Base-by-base conservation (phyloP, 2,329 filamentous ascomycete species). In the Gnomoniopsis sp. region DNA sequence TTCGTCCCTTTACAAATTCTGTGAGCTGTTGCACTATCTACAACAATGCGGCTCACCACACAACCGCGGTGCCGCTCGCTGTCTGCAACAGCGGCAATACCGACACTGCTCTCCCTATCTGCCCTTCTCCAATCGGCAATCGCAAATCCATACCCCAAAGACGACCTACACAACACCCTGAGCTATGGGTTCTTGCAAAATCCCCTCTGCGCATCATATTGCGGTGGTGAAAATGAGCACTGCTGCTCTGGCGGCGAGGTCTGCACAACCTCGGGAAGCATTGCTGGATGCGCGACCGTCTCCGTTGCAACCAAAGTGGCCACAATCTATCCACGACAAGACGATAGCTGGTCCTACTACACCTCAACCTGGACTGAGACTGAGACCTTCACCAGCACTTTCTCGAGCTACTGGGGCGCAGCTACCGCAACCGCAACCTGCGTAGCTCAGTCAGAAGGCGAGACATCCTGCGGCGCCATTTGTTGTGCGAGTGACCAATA, bases 401-500 rank as follows among this genome's bases (percentile, higher is more conserved):
- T 78, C 68, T 83, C 76, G 70, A 82, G 82, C 11, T 75, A 73
- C 58, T 75, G 77, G 66, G 74, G 74, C 76, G 19, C 8, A 19
- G 44, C 10, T 2, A 75, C 77, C 0, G 78, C 78, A 6, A 71
- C 74, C 21, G 75, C 71, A 43, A 69, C 76, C 63, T 88, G 85
- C 68, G 70, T 78, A 1, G 82, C 84, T 1, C 67, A 65, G 2
- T 68, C 71, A 51, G 75, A 75, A 3, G 79, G 81, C 57, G 75
- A 90, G 71, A 80, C 80, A 8, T 78, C 83, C 3, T 93, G 89
- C 69, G 88, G 88, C 34, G 69, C 70, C 54, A 86, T 87, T 59
- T 93, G 89, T 79, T 93, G 89, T 72, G 83, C 84, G 23, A 81
- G 76, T 60, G 84, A 82, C 74, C 87, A 90, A 72, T 88, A 86